Evolutionary conservation across 2,329 filamentous ascomycete species (phyloP), one percentile per base, ranked within the genome.

Genomic region (Monilinia vaccinii-corymbosi): DNA sequence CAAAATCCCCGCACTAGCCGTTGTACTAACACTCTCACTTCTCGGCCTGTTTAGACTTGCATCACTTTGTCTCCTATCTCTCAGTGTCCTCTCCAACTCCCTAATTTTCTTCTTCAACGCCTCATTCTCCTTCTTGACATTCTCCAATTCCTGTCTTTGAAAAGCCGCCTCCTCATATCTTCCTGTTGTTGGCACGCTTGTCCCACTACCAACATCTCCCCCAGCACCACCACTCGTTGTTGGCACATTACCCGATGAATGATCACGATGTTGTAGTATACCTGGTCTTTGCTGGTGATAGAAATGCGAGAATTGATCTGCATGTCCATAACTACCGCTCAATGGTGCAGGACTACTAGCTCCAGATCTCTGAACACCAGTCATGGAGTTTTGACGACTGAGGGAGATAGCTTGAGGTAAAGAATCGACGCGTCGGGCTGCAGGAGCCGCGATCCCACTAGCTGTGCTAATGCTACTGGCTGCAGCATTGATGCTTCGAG

Each of bases 111-210:
- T 76, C 74, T 84, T 85, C 49, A 88, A 72, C 0, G 72, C 70
- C 56, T 87, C 84, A 62, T 88, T 87, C 72, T 88, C 85, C 50
- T 78, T 76, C 73, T 85, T 86, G 44, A 82, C 81, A 6, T 67
- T 73, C 28, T 87, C 84, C 0, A 87, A 74, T 68, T 87, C 84
- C 42, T 78, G 75, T 5, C 83, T 76, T 66, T 82, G 83, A 61
- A 78, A 79, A 0, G 79, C 80, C 0, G 81, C 81, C 71, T 87
- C 84, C 65, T 87, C 84, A 69, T 84, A 85, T 14, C 84, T 78
- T 13, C 77, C 71, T 0, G 83, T 86, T 2, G 78, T 81, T 2
- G 80, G 78, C 64, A 86, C 73, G 31, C 84, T 71, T 3, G 78
- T 71, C 11, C 67, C 55, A 32, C 64, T 66, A 44, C 68, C 66